These are phyloP conservation scores for Hanseniaspora jakobsenii DNA, from an alignment of 805 yeast genomes.

Conservation along the genomic window DNA sequence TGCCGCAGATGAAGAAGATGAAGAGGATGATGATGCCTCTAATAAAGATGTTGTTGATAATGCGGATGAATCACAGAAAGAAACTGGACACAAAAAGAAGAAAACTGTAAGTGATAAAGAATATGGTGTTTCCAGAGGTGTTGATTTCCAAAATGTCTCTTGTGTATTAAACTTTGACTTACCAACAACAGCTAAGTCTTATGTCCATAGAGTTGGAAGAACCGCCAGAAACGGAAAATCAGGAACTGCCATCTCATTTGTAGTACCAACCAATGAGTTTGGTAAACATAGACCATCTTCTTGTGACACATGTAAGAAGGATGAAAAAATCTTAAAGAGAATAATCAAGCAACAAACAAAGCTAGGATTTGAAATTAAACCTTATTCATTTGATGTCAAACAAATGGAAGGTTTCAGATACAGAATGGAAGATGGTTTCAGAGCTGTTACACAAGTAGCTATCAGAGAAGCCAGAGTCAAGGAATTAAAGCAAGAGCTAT, in stretches of 20 bases:
- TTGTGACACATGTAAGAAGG: constrained; percentile 57
- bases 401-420: constrained; percentile 94
- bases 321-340: constrained; percentile 72
- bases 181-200: constrained; percentile 78
- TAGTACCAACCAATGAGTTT: constrained; percentile 67
- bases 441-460: constrained; percentile 82
- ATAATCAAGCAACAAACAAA: constrained; percentile 66
- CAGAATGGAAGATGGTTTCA: constrained; percentile 91
- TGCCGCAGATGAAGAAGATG: constrained; percentile 26
- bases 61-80: constrained; percentile 16
- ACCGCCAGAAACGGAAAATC: constrained; percentile 96
- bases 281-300: constrained; percentile 81
- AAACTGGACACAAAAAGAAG: constrained; percentile 21
- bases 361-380: constrained; percentile 62
- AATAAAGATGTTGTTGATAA: constrained; percentile 18
- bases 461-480: constrained; percentile 86
- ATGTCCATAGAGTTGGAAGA: constrained; percentile 89
- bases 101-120: constrained; percentile 47
- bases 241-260: constrained; percentile 90
- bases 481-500: constrained; percentile 75
- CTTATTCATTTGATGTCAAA: constrained; percentile 79
- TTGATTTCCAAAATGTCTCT: constrained; percentile 89
- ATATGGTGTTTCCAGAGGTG: constrained; percentile 92
- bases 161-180: constrained; percentile 92
- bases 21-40: constrained; percentile 18